These are phyloP conservation scores for Talaromyces nanjingensis DNA, from an alignment of 495 filamentous ascomycete species.

Conservation along the genomic window DNA sequence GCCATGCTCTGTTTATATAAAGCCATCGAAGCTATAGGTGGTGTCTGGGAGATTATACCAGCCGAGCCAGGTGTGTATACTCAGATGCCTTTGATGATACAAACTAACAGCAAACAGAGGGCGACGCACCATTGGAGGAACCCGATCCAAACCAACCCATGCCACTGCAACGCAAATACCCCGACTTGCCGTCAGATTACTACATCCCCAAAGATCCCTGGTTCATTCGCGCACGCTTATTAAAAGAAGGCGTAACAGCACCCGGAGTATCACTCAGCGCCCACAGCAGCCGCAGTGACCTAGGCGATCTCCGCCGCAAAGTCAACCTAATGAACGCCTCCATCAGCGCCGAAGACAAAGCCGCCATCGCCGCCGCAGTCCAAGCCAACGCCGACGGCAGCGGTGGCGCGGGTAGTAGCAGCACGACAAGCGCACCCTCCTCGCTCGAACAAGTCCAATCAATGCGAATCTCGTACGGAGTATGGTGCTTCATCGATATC, in stretches of 20 bases:
- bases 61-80: conserved; percentile 30
- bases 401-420: conserved; percentile 19
- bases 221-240: conserved; percentile 86
- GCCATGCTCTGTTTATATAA: conserved; percentile 91
- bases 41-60: conserved; percentile 63
- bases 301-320: conserved; percentile 42
- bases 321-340: conserved; percentile 38
- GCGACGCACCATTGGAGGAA: conserved; percentile 4
- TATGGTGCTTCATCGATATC: conserved; percentile 82
- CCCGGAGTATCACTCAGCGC: conserved; percentile 45
- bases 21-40: conserved; percentile 78
- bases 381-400: conserved; percentile 17
- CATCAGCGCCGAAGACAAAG: conserved; percentile 32
- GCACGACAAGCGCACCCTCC: conserved; percentile 30
- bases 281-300: conserved; percentile 50
- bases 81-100: neutral
- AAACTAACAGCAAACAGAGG: conserved; percentile 5
- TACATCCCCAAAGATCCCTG: conserved; percentile 88
- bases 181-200: conserved; percentile 50
- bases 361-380: conserved; percentile 25
- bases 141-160: conserved; percentile 22
- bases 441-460: conserved; percentile 31
- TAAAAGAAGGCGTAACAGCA: conserved; percentile 61
- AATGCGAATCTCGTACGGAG: conserved; percentile 33
- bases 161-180: conserved; percentile 41